Conservation (phyloP, 306 rosid species). For the Carpinus viminea region DNA sequence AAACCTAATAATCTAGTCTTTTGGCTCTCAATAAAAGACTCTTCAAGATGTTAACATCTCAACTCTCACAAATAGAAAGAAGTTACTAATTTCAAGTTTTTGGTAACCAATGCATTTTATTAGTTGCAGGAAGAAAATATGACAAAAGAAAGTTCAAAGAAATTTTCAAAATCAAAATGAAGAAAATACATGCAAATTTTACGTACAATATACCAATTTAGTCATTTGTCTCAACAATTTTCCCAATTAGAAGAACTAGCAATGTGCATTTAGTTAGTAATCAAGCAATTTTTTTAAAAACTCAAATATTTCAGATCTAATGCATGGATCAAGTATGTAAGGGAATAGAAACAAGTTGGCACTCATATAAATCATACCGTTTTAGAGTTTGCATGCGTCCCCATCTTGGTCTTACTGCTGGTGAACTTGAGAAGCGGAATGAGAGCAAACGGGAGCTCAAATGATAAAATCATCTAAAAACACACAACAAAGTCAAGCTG, state of each 20-base stretch:
- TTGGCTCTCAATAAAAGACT: neutral
- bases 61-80: neutral
- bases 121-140: neutral
- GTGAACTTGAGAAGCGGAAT: conserved; percentile 96
- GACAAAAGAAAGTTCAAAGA: neutral
- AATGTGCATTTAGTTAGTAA: neutral
- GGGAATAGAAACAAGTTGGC: neutral
- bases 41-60: too few species aligned
- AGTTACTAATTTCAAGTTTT: neutral
- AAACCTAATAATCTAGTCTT: neutral
- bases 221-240: neutral
- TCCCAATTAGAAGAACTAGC: neutral
- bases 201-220: neutral
- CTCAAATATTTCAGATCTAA: neutral
- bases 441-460: conserved; percentile 94
- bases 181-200: neutral
- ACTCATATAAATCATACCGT: conserved; percentile 40
- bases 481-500: conserved; percentile 24
- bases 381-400: conserved; percentile 67
- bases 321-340: conserved; percentile 1
- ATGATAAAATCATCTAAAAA: conserved; percentile 90
- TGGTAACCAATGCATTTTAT: neutral
- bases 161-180: neutral
- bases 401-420: conserved; percentile 90
- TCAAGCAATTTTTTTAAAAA: neutral